phyloP scores from a whole-genome alignment of 306 rosid species.

The Prunus salicina region DNA sequence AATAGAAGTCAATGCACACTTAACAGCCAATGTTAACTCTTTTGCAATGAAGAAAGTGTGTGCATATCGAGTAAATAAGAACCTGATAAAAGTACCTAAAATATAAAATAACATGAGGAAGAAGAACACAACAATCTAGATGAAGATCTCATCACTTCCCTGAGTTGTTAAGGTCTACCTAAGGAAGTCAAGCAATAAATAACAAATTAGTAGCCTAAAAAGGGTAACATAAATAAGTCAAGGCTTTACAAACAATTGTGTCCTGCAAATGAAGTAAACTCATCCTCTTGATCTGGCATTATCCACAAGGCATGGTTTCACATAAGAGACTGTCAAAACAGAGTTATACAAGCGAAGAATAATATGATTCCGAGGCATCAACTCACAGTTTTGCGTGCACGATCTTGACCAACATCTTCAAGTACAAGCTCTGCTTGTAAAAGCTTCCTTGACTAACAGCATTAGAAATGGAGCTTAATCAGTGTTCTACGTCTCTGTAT shows the following conservation, averaged over 20 bases:
- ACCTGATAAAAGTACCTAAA: not conserved
- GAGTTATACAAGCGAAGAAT: not conserved
- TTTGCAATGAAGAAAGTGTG: not conserved
- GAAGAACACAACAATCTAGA: not conserved
- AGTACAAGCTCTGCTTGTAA: constrained; percentile 89
- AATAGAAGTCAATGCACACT: not conserved
- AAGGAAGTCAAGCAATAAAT: not conserved
- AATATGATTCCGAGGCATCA: constrained; percentile 1
- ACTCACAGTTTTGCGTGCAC: constrained; percentile 93
- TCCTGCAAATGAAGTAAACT: not conserved
- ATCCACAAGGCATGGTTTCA: not conserved
- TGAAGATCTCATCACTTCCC: not conserved
- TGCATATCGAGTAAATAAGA: not conserved
- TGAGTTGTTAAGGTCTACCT: not conserved
- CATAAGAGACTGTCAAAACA: not conserved
- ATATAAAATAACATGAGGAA: not conserved
- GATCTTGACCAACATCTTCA: constrained; percentile 98
- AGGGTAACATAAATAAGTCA: not conserved
- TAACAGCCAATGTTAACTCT: not conserved
- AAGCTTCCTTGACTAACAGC: constrained; percentile 78
- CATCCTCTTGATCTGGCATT: not conserved
- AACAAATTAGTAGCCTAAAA: not conserved
- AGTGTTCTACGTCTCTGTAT: not conserved
- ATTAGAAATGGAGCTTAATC: not conserved
- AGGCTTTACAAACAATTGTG: not conserved